Conservation (phyloP, 2,329 filamentous ascomycete species). For the Penicillium sp. region DNA sequence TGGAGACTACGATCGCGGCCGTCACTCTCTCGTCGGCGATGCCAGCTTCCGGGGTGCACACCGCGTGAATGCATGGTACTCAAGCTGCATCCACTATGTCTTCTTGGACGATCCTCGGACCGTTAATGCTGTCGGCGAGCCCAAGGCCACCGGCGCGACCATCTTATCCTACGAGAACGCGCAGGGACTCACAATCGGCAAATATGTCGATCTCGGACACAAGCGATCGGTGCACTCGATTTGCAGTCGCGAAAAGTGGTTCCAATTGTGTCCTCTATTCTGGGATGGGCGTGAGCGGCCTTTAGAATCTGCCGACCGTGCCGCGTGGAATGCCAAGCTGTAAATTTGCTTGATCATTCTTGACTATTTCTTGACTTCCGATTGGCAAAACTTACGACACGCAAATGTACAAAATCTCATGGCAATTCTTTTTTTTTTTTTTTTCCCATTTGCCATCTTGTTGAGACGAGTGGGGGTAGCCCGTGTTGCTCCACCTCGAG, state of each 20-base stretch:
- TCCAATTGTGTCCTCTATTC: conserved; percentile 47
- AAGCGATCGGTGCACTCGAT: conserved; percentile 55
- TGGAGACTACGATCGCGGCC: conserved; percentile 56
- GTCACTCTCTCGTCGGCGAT: conserved; percentile 60
- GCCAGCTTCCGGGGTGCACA: conserved; percentile 53
- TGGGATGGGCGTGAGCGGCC: conserved; percentile 49
- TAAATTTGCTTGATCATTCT: conserved; percentile 19
- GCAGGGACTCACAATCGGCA: conserved; percentile 69
- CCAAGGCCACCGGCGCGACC: conserved; percentile 66
- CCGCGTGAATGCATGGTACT: conserved; percentile 58
- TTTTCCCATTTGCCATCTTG: not conserved
- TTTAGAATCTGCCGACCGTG: conserved; percentile 45
- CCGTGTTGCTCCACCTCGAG: not conserved
- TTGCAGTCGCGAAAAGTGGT: conserved; percentile 25
- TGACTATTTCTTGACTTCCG: not conserved
- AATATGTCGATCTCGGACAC: conserved; percentile 69
- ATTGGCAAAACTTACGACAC: not conserved
- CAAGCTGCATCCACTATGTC: conserved; percentile 57
- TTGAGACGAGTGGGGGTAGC: not conserved
- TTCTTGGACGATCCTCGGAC: conserved; percentile 60
- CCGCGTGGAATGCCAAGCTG: conserved; percentile 49
- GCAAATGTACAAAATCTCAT: conserved; percentile 5
- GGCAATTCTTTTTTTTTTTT: not conserved
- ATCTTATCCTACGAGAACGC: conserved; percentile 73
- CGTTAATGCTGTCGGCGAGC: conserved; percentile 58